Percentiles rank a stretch among this genome's conserved stretches.
phyloP scores from a whole-genome alignment of 164 flowering plant genomes.

The Aristolochia californica region DNA sequence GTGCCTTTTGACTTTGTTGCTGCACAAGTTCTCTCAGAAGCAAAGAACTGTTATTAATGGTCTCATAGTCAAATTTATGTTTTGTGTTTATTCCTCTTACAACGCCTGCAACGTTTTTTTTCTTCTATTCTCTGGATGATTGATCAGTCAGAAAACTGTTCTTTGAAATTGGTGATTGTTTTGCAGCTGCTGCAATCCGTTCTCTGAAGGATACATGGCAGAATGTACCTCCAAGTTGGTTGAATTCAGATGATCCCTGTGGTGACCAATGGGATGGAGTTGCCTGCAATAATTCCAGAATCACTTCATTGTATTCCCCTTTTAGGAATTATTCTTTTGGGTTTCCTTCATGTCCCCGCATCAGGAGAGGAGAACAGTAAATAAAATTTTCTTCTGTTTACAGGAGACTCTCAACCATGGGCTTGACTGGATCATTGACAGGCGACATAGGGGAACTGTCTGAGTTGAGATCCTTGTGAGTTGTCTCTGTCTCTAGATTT shows the following conservation, averaged over 20 bases:
- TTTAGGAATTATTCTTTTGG: not conserved
- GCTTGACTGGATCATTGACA: slow-evolving; percentile 47
- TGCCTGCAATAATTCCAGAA: slow-evolving; percentile 52
- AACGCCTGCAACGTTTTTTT: no score
- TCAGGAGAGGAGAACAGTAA: not conserved
- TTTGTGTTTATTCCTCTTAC: no score
- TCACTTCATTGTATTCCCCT: slow-evolving; percentile 53
- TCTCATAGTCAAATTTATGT: no score
- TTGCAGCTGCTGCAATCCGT: slow-evolving; percentile 42
- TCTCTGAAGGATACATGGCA: slow-evolving; percentile 51
- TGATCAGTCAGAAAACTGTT: no score
- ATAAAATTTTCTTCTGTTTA: slow-evolving; percentile 1
- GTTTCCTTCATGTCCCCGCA: not conserved
- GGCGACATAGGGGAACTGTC: slow-evolving; percentile 75
- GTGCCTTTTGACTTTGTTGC: no score
- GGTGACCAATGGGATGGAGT: slow-evolving; percentile 76
- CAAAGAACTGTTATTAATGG: no score
- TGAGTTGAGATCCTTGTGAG: slow-evolving; percentile 70
- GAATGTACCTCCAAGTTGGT: slow-evolving; percentile 81
- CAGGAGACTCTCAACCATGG: slow-evolving; percentile 78
- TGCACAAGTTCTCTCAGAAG: no score
- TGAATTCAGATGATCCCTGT: slow-evolving; percentile 61
- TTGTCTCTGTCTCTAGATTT: slow-evolving; percentile 2
- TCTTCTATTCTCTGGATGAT: no score
- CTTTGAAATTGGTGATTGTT: not conserved